Conservation (phyloP, 2,329 filamentous ascomycete species). For the Laburnicola sp. region DNA sequence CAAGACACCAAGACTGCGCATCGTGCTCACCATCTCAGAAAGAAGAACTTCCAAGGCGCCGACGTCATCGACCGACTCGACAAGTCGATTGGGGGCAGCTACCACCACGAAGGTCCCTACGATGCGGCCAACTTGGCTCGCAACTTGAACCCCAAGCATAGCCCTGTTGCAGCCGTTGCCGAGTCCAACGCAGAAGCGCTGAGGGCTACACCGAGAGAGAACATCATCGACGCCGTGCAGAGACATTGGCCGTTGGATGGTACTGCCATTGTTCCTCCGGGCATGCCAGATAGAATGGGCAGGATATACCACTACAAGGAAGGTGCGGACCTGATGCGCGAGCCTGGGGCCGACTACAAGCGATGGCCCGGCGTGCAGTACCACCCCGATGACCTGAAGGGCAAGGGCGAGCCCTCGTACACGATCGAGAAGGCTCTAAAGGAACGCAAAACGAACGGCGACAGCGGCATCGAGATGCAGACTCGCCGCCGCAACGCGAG, state of each 20-base stretch:
- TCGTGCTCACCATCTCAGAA: slow-evolving; percentile 66
- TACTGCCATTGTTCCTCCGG: slow-evolving; percentile 74
- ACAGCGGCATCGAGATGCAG: slow-evolving; percentile 50
- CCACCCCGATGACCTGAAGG: slow-evolving; percentile 75
- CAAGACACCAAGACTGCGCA: slow-evolving; percentile 67
- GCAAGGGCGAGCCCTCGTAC: slow-evolving; percentile 78
- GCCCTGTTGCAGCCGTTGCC: slow-evolving; percentile 76
- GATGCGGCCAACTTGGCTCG: slow-evolving; percentile 77
- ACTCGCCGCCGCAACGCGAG: slow-evolving; percentile 45
- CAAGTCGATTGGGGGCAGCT: slow-evolving; percentile 61
- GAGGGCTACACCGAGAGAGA: slow-evolving; percentile 77
- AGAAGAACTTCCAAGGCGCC: slow-evolving; percentile 66
- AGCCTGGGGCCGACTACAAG: slow-evolving; percentile 78
- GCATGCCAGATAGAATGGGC: slow-evolving; percentile 68
- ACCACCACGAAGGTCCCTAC: slow-evolving; percentile 90
- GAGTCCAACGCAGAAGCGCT: slow-evolving; percentile 75
- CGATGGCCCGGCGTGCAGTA: slow-evolving; percentile 72
- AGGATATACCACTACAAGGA: slow-evolving; percentile 77
- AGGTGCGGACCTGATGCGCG: slow-evolving; percentile 82
- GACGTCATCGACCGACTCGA: slow-evolving; percentile 85
- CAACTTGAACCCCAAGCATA: slow-evolving; percentile 65
- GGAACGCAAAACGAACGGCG: slow-evolving; percentile 55
- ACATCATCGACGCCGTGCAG: slow-evolving; percentile 71
- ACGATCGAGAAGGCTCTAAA: slow-evolving; percentile 70
- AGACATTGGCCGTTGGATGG: slow-evolving; percentile 81